A percentile compares a stretch with the other conserved stretches of the same genome.
Conservation (phyloP, 2,329 filamentous ascomycete genomes). For the Daldinia sp. region DNA sequence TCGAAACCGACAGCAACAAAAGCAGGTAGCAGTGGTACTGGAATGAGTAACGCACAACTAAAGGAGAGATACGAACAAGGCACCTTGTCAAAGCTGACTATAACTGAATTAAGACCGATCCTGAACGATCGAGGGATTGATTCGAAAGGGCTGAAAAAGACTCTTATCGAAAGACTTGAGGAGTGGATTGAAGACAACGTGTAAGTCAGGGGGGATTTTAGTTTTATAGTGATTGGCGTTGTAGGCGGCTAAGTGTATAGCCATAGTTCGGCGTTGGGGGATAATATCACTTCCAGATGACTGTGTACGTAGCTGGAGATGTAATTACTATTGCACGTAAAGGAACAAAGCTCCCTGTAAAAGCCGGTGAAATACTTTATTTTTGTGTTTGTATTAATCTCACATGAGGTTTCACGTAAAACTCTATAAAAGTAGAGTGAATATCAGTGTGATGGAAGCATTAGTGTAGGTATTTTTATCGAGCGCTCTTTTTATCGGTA, state of each 20-base stretch:
- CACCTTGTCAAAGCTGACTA: slow-evolving; percentile 65
- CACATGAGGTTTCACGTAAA: not conserved
- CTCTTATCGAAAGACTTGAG: slow-evolving; percentile 67
- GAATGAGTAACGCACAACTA: slow-evolving; percentile 61
- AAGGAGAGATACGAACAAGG: slow-evolving; percentile 60
- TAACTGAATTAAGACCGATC: slow-evolving; percentile 64
- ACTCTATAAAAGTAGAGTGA: not conserved
- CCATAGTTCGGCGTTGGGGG: slow-evolving; percentile 7
- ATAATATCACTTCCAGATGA: not conserved
- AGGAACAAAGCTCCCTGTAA: not conserved
- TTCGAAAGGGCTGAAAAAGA: slow-evolving; percentile 64
- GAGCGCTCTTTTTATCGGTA: too few relatives aligned
- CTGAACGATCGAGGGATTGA: slow-evolving; percentile 62
- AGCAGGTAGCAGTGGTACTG: slow-evolving; percentile 50
- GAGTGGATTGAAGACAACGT: slow-evolving; percentile 66
- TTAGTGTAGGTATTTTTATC: too few relatives aligned
- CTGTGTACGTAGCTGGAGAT: not conserved
- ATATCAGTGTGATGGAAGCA: not conserved
- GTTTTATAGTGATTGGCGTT: not conserved
- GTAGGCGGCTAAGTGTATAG: not conserved
- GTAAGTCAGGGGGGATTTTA: slow-evolving; percentile 18
- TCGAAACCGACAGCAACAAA: slow-evolving; percentile 53
- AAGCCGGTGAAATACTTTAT: not conserved
- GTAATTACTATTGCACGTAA: not conserved
- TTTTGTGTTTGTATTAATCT: not conserved